Evolutionary conservation across 768 basidiomycete genomes (phyloP), one percentile per base, ranked within the genome.

Genomic region (Kwoniella mangroviensis): DNA sequence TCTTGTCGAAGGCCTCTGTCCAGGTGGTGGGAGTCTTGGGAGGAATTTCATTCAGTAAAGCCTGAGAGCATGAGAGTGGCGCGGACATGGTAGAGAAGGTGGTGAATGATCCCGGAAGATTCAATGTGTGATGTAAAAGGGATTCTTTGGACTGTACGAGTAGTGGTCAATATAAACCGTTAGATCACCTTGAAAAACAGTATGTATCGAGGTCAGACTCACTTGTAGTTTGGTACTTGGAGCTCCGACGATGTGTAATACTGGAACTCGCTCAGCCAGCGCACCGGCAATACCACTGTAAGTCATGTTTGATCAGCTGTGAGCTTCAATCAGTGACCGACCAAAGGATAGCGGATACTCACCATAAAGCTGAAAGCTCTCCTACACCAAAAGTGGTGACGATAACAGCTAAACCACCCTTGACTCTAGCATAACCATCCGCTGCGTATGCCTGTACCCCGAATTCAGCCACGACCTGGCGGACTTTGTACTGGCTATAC

Each of bases 361-460:
- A 77, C 75, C 79, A 80, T 43, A 91, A 89, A 4, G 94, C 93
- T 51, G 90, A 91, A 54, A 96, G 84, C 81, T 97, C 94, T 17
- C 94, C 94, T n/a, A 97, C 94, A 65, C 94, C 94, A 73, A 94
- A 96, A 2, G 85, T 97, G 12, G 94, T 96, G 41, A 80, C 72
- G 42, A 74, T 88, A 86, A 77, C 83, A 3, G 77, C 75, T 56
- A 81, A 74, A 43, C 60, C 71, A 53, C 90, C 88, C 73, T 93
- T 95, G 63, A 94, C 89, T 67, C 95, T 88, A 21, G 94, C 92
- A 82, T 96, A 96, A 12, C 94, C 94, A 78, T 95, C 94, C 0
- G 92, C 92, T 17, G 94, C 94, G 82, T 97, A 97, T 0, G 92
- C 87, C 72, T 73, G 34, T 51, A 22, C 42, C 0, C 64, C 84